Conservation (phyloP, 2,329 filamentous ascomycete genomes). For the Dactylonectria macrodidyma region DNA sequence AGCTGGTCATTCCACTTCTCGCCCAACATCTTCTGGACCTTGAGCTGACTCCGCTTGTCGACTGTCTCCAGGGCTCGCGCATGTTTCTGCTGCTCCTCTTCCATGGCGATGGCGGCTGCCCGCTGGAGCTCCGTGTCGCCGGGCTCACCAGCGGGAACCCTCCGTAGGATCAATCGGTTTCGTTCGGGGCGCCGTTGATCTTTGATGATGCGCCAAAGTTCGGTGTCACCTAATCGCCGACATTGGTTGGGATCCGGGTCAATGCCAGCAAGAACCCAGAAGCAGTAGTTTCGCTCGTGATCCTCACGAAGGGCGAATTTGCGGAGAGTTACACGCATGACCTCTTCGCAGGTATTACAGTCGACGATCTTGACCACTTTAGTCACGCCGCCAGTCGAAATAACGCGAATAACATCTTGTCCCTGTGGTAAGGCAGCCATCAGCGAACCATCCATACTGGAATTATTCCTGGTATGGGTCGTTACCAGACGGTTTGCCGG, state of each 20-base stretch:
- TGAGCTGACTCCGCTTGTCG: constrained; percentile 86
- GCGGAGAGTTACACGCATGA: constrained; percentile 89
- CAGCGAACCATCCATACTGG: constrained; percentile 87
- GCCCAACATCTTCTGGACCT: constrained; percentile 90
- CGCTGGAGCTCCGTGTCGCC: constrained; percentile 88
- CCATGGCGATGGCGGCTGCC: constrained; percentile 89
- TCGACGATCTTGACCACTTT: constrained; percentile 95
- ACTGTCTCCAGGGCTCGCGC: constrained; percentile 72
- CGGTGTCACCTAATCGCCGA: constrained; percentile 86
- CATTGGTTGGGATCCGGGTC: constrained; percentile 88
- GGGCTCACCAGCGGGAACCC: constrained; percentile 93
- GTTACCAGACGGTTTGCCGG: constrained; percentile 75
- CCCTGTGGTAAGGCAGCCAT: constrained; percentile 89
- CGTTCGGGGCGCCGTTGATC: constrained; percentile 88
- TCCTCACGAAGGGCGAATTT: constrained; percentile 92
- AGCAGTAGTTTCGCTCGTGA: constrained; percentile 95
- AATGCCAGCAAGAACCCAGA: constrained; percentile 90
- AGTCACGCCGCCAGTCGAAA: constrained; percentile 91
- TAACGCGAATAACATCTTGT: constrained; percentile 92
- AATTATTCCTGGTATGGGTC: constrained; percentile 83
- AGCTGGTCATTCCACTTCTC: constrained; percentile 86
- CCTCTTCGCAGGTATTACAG: constrained; percentile 92
- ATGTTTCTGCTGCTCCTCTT: constrained; percentile 85
- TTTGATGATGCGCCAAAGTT: constrained; percentile 92
- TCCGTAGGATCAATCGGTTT: constrained; percentile 90